Conservation (phyloP, 495 filamentous ascomycete species). For the Tuber borchii region DNA sequence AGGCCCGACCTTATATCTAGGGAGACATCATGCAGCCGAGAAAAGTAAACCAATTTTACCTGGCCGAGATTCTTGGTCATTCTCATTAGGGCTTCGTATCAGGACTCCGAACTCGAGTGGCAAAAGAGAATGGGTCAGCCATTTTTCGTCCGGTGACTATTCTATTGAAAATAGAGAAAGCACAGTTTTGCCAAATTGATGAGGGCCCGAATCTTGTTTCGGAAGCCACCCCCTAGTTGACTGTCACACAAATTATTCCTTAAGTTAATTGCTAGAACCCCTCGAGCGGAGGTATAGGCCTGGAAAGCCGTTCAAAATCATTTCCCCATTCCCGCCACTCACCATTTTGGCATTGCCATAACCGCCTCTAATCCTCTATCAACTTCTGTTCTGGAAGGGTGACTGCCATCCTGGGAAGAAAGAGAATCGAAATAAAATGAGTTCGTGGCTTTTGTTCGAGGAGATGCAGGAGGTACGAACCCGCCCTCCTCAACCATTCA, state of each 20-base stretch:
- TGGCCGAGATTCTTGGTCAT: not conserved
- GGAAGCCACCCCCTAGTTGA: not conserved
- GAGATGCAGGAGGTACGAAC: slow-evolving; percentile 16
- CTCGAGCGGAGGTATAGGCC: not conserved
- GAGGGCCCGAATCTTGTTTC: not conserved
- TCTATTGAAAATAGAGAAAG: not conserved
- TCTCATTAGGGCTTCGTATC: slow-evolving; percentile 1
- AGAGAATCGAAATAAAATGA: slow-evolving; percentile 3
- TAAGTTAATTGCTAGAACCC: not conserved
- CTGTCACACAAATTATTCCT: not conserved
- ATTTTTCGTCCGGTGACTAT: slow-evolving; percentile 17
- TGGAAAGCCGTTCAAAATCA: not conserved
- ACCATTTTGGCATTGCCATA: not conserved
- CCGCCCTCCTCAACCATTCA: slow-evolving; percentile 3
- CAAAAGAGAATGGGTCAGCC: no score
- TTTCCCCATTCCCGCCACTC: not conserved
- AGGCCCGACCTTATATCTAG: not conserved
- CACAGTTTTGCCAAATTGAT: not conserved
- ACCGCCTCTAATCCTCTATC: not conserved
- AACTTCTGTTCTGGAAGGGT: slow-evolving; percentile 5
- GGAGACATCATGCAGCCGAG: not conserved
- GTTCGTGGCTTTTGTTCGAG: slow-evolving; percentile 14
- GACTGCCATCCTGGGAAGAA: not conserved
- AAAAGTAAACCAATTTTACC: not conserved
- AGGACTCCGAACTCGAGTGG: not conserved